These are phyloP conservation scores for Scutellaria galericulata DNA, from an alignment of 257 asterid species.

Conservation along the genomic window DNA sequence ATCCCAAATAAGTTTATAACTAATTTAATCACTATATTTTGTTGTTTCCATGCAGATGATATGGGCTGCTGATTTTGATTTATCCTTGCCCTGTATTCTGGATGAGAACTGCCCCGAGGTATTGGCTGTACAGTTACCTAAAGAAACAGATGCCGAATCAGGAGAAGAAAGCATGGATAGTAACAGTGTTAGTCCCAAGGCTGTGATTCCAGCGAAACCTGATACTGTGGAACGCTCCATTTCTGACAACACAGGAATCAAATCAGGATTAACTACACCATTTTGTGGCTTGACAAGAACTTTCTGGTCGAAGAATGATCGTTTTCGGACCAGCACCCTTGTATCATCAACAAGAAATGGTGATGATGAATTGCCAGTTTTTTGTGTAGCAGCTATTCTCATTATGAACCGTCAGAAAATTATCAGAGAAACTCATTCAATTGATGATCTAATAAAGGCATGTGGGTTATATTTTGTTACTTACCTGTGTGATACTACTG, in stretches of 20 bases:
- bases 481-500: slow-evolving; percentile 11
- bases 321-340: slow-evolving; percentile 51
- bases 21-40: slow-evolving; percentile 26
- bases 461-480: slow-evolving; percentile 45
- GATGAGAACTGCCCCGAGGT: slow-evolving; percentile 76
- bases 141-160: slow-evolving; percentile 54
- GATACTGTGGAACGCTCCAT: slow-evolving; percentile 53
- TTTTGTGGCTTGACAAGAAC: slow-evolving; percentile 89
- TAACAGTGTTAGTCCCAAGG: slow-evolving; percentile 47
- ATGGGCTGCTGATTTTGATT: slow-evolving; percentile 99
- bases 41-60: slow-evolving; percentile 72
- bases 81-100: slow-evolving; percentile 62
- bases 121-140: slow-evolving; percentile 69
- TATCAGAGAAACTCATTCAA: slow-evolving; percentile 75
- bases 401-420: slow-evolving; percentile 88
- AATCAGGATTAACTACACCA: slow-evolving; percentile 61
- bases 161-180: slow-evolving; percentile 62
- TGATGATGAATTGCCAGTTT: slow-evolving; percentile 91
- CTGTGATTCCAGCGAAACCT: slow-evolving; percentile 51
- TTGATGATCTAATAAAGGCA: slow-evolving; percentile 97
- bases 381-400: slow-evolving; percentile 95
- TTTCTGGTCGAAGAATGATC: slow-evolving; percentile 79
- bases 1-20: not conserved
- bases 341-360: slow-evolving; percentile 68
- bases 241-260: slow-evolving; percentile 58